These are phyloP conservation scores for Irpex sp. DNA, from an alignment of 1,284 basidiomycete genomes.

Conservation along the genomic window DNA sequence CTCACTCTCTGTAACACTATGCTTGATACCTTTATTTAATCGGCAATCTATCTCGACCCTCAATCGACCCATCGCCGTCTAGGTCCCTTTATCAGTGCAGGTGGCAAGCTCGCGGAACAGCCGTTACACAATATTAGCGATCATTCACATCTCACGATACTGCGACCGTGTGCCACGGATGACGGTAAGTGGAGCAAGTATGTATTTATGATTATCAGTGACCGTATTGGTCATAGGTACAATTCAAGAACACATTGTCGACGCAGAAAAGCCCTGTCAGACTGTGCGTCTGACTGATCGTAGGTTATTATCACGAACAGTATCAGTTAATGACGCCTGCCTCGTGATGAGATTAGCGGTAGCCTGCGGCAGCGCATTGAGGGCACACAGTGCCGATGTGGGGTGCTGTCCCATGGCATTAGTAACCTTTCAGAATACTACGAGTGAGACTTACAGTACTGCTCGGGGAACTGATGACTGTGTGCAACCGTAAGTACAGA, in stretches of 20 bases:
- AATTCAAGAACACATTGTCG: background rate
- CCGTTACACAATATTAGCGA: background rate
- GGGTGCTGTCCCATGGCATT: conserved; percentile 27
- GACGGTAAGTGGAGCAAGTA: background rate
- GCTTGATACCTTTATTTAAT: conserved; percentile 2
- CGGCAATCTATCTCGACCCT: background rate
- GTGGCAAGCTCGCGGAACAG: background rate
- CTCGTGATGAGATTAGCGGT: background rate
- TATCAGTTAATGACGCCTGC: background rate
- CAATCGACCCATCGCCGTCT: background rate
- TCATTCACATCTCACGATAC: background rate
- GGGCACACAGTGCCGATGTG: conserved; percentile 45
- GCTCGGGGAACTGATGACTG: conserved; percentile 64
- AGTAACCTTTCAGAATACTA: conserved; percentile 7
- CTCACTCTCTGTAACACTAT: background rate
- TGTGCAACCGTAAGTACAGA: conserved; percentile 2
- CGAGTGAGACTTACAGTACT: conserved; percentile 43
- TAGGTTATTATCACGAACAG: background rate
- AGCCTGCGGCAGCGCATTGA: conserved; percentile 17
- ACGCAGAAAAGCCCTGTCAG: background rate
- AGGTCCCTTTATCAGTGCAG: background rate
- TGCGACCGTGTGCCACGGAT: background rate
- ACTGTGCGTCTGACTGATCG: background rate
- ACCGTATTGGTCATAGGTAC: background rate
- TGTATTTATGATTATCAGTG: background rate